Evolutionary conservation across 345 rosid genomes (phyloP), one percentile per base, ranked within the genome.

Genomic region (Erysimum cheiranthoides): DNA sequence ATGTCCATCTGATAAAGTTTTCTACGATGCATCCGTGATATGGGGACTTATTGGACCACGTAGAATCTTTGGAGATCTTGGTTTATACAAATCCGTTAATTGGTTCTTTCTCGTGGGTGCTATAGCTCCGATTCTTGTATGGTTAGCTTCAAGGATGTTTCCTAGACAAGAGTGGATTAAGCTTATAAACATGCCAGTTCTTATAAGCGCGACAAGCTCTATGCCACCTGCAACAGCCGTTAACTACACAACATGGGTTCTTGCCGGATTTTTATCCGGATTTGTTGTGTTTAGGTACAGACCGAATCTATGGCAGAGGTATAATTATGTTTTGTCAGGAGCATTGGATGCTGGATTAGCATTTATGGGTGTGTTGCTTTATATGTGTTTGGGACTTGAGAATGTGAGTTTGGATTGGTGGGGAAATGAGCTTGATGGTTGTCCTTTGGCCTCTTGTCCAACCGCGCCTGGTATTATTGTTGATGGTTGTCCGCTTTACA

Each of bases 191-290:
- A 90, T 95, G 97, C 99, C 97, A 0, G 96, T 95, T 28, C 62
- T 95, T 61, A 85, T 95, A 0, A 91, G 97, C 0, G 98, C 98
- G 0, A 90, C 91, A 10, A 90, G 96, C 39, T 78, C 50, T 43
- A 95, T 95, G 99, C 99, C 98, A 6, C 98, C 99, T 0, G 99
- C 99, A 0, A 92, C 99, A n/a, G 99, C 98, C 0, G 99, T 95
- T 25, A 95, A 92, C 85, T 95, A 88, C 85, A 92, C 98, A 14
- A 89, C 94, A 0, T 92, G 99, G 99, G 77, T 92, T 51, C 61
- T 89, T 27, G 83, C 80, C 0, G 99, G 97, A 6, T 95, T 95
- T 62, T 68, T 95, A 11, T 95, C 99, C 0, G 97, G 99, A 10
- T 95, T 85, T 47, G 94, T 95, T 43, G 84, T 83, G 64, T 95